phyloP scores from a whole-genome alignment of 345 rosid species.

The Pistacia atlantica region DNA sequence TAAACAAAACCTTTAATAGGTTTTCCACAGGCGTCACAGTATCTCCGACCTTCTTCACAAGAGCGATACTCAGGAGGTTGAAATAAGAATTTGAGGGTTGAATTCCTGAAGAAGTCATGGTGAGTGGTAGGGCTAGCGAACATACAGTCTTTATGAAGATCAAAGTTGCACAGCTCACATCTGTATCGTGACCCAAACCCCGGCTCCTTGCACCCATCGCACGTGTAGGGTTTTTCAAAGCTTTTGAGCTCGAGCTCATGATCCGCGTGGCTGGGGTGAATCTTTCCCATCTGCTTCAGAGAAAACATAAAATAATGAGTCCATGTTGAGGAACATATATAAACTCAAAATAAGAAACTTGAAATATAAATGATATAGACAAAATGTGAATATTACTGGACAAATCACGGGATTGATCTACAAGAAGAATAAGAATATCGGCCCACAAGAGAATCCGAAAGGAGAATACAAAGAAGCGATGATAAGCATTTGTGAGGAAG shows the following conservation, averaged over 20 bases:
- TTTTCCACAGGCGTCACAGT: slow-evolving; percentile 14
- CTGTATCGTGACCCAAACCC: slow-evolving; percentile 8
- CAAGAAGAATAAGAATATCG: background rate
- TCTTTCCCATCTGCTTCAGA: background rate
- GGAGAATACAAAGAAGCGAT: background rate
- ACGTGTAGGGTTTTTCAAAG: slow-evolving; percentile 3
- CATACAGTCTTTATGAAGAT: slow-evolving; percentile 19
- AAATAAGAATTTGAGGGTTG: background rate
- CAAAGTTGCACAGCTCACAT: slow-evolving; percentile 6
- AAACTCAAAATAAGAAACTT: too few relatives aligned
- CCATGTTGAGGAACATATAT: too few relatives aligned
- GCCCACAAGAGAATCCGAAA: background rate
- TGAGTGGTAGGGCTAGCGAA: background rate
- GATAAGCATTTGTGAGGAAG: background rate
- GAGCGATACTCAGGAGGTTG: background rate
- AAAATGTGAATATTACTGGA: background rate
- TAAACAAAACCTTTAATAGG: slow-evolving; percentile 13
- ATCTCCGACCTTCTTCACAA: background rate
- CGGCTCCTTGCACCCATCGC: slow-evolving; percentile 22
- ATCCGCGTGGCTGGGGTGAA: slow-evolving; percentile 4
- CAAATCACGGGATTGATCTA: background rate
- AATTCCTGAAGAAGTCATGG: slow-evolving; percentile 13
- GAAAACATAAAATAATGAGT: too few relatives aligned
- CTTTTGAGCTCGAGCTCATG: background rate
- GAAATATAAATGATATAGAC: too few relatives aligned